Percentiles rank a stretch among this genome's conserved stretches.
phyloP scores from a whole-genome alignment of 2,329 filamentous ascomycete species.

The Talaromyces sp. region DNA sequence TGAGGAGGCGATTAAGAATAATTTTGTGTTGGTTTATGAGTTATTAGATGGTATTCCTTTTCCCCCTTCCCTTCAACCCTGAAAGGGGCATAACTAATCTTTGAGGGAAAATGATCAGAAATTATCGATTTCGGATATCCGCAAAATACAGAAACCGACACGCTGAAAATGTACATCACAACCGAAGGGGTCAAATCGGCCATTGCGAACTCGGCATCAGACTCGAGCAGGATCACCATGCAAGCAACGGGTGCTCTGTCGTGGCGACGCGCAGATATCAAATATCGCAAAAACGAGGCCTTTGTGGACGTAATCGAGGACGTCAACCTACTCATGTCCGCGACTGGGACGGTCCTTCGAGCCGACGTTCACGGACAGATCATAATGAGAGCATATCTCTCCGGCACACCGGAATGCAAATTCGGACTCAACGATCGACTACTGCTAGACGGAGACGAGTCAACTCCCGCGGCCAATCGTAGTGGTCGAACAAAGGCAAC shows the following conservation, averaged over 20 bases:
- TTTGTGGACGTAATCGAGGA: slow-evolving; percentile 99
- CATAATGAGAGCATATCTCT: slow-evolving; percentile 95
- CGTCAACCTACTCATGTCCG: slow-evolving; percentile 98
- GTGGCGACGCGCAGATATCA: slow-evolving; percentile 95
- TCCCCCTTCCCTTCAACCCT: neutral
- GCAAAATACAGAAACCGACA: slow-evolving; percentile 98
- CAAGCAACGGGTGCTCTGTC: slow-evolving; percentile 95
- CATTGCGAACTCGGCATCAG: slow-evolving; percentile 61
- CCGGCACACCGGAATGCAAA: slow-evolving; percentile 96
- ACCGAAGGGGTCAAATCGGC: slow-evolving; percentile 95
- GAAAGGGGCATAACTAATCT: neutral
- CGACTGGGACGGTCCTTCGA: slow-evolving; percentile 85
- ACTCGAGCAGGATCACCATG: slow-evolving; percentile 98
- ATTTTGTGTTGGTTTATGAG: slow-evolving; percentile 98
- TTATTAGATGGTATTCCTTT: slow-evolving; percentile 69
- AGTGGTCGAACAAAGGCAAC: slow-evolving; percentile 68
- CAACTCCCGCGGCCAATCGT: slow-evolving; percentile 41
- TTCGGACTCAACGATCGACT: slow-evolving; percentile 96
- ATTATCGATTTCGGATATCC: slow-evolving; percentile 99
- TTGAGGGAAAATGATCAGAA: slow-evolving; percentile 58
- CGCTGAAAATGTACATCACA: slow-evolving; percentile 99
- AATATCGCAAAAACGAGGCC: slow-evolving; percentile 98
- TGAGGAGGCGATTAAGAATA: slow-evolving; percentile 99
- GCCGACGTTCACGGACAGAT: slow-evolving; percentile 97
- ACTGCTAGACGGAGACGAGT: slow-evolving; percentile 71